Evolutionary conservation across 805 yeast genomes (phyloP).

Genomic region (Pichia membranifaciens): DNA sequence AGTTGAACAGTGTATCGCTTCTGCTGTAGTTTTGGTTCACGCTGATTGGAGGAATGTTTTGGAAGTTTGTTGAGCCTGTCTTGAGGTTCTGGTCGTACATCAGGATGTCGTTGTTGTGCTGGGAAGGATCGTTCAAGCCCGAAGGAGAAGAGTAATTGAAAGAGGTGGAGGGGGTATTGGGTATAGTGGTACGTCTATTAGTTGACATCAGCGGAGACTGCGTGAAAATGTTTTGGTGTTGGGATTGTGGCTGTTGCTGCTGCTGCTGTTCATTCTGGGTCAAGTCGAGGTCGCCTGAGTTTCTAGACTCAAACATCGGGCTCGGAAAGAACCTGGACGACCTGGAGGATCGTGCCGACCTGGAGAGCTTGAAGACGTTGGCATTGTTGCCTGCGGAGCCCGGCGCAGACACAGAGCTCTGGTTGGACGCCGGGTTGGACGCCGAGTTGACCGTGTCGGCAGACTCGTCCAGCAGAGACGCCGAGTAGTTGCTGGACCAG

Average conservation of each 20-base stretch:
- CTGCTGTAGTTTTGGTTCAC: background rate
- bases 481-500: constrained; percentile 14
- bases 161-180: background rate
- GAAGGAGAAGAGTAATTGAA: background rate
- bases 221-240: background rate
- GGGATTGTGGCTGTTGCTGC: background rate
- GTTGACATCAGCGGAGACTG: background rate
- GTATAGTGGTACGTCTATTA: constrained; percentile 2
- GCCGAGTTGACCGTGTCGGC: background rate
- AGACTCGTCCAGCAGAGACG: no score
- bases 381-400: constrained; percentile 11
- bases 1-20: background rate
- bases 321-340: constrained; percentile 27
- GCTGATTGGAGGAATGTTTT: background rate
- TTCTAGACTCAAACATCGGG: constrained; percentile 17
- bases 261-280: background rate
- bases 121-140: background rate
- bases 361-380: constrained; percentile 3
- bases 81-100: background rate
- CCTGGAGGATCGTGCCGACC: background rate
- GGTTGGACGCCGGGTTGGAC: background rate
- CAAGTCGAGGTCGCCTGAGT: background rate
- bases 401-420: background rate
- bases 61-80: background rate
- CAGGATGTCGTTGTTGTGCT: background rate